Base-by-base conservation (phyloP, 345 rosid genomes). In the Brassica juncea region DNA sequence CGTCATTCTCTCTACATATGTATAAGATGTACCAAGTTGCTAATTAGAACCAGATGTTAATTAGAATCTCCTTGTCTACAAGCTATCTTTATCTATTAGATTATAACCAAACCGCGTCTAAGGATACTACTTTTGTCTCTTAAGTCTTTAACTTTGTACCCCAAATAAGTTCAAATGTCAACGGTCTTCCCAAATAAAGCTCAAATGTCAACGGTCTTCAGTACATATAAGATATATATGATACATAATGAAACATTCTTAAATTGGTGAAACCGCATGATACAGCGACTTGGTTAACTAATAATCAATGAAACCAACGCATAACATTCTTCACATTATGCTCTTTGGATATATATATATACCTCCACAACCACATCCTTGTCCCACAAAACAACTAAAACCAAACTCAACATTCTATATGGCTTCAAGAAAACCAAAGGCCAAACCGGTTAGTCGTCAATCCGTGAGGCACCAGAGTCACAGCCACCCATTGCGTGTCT, bases 401-500 rank as follows among this genome's bases (percentile, higher is more conserved):
- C 57, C 57, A 49, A n/a, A 49, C 57, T 14, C 57, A 49, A 49
- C 57, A 49, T 49, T 49, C 16, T 49, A 49, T 49, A 49, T 49
- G 57, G 57, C 57, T 49, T 49, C 57, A 49, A 49, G 57, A 49
- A 49, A 49, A 49, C 57, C 57, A 49, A 49, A 44, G 52, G 52
- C 52, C 15, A 44, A n/a, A 49, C 21, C 57, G 19, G 19, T 5
- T 49, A 49, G 1, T n/a, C 57, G 57, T n/a, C 57, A 49, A 49
- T 54, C 76, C 0, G 68, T 78, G 19, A 72, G 37, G 68, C 77
- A 78, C 27, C 35, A 72, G 1, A 57, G 82, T 19, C 81, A 70
- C 42, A 77, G 6, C 66, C 76, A 77, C 65, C 81, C 71, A 0
- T 9, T 77, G 8, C 81, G 66, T n/a, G 16, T 15, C 8, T 55